These are phyloP conservation scores for Penicillium sp. DNA, from an alignment of 2,329 filamentous ascomycete species.

Conservation along the genomic window DNA sequence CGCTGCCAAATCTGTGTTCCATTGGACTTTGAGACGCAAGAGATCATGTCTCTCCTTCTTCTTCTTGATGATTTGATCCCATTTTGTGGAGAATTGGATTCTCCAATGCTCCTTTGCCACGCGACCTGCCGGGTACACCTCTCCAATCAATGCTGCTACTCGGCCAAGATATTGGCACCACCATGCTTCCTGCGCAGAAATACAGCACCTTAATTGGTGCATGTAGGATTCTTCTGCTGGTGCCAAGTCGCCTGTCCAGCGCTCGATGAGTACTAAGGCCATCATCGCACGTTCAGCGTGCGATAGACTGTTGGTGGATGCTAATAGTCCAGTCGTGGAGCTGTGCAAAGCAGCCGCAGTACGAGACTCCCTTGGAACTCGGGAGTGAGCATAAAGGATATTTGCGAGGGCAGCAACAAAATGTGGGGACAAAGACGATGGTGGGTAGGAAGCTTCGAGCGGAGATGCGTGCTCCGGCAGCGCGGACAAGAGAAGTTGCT, in stretches of 20 bases:
- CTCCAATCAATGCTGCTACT: slow-evolving; percentile 62
- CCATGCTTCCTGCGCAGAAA: slow-evolving; percentile 63
- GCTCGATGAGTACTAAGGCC: slow-evolving; percentile 71
- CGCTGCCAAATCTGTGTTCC: slow-evolving; percentile 46
- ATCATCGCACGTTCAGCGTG: slow-evolving; percentile 74
- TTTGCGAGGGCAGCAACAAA: slow-evolving; percentile 64
- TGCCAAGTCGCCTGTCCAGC: slow-evolving; percentile 72
- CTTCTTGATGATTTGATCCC: slow-evolving; percentile 48
- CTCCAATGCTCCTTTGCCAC: slow-evolving; percentile 34
- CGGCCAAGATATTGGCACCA: slow-evolving; percentile 69
- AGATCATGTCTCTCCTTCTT: slow-evolving; percentile 47
- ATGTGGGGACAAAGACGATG: slow-evolving; percentile 49
- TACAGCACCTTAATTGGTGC: slow-evolving; percentile 56
- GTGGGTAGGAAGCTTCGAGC: slow-evolving; percentile 32
- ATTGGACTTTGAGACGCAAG: slow-evolving; percentile 51
- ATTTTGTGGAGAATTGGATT: slow-evolving; percentile 48
- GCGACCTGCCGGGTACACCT: slow-evolving; percentile 65
- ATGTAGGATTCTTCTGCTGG: slow-evolving; percentile 63
- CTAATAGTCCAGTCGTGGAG: slow-evolving; percentile 70
- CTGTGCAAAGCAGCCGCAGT: slow-evolving; percentile 74
- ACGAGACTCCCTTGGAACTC: slow-evolving; percentile 58
- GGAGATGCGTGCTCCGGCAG: slow-evolving; percentile 45
- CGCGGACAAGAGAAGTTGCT: slow-evolving; percentile 53
- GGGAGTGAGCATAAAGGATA: slow-evolving; percentile 60
- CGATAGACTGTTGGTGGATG: slow-evolving; percentile 72